Base-by-base conservation (phyloP, 768 basidiomycete species). In the Russula earlei region DNA sequence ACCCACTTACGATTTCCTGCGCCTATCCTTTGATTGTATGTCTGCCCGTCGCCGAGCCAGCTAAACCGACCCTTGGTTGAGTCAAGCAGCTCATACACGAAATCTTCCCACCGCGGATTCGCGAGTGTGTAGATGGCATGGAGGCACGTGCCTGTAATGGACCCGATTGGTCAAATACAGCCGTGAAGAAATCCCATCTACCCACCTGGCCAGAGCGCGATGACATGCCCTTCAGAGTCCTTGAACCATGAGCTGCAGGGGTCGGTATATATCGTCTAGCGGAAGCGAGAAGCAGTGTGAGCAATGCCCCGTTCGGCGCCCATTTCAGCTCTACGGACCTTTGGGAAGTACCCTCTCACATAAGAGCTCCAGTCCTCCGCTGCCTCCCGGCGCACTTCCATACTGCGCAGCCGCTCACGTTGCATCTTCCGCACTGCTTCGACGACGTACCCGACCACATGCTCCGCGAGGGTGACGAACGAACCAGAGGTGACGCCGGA, bases 201-300 rank as follows among this genome's bases (percentile, higher is more conserved):
- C 69, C 34, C 63, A 79, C 80, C 80, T 17, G 83, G 82, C 80
- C 80, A 85, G 7, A 85, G 69, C 0, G 72, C 80, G 22, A 75
- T 74, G 8, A 83, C 69, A 2, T 78, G 74, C 1, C 83, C 82
- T 66, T 80, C 77, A 5, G 81, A 81, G 40, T 68, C 71, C 63
- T 83, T 83, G 63, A 83, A 84, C 82, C 84, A 85, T 31, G 80
- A 80, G 14, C 75, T 69, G 60, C 82, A 84, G 59, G 77, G 77
- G 46, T 75, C 72, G 36, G 75, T 73, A 64, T 77, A 84, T 2
- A 83, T 80, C 4, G 80, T 82, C 78, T 82, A 51, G 8, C 9
- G 20, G 49, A 43, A 25, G n/a, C n/a, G 5, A 19, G 15, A 15
- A 41, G 41, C 36, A 5, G 36, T 14, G 5, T 37, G 17, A 37